phyloP scores from a whole-genome alignment of 495 filamentous ascomycete genomes.

The Thermochaetoides thermophila region DNA sequence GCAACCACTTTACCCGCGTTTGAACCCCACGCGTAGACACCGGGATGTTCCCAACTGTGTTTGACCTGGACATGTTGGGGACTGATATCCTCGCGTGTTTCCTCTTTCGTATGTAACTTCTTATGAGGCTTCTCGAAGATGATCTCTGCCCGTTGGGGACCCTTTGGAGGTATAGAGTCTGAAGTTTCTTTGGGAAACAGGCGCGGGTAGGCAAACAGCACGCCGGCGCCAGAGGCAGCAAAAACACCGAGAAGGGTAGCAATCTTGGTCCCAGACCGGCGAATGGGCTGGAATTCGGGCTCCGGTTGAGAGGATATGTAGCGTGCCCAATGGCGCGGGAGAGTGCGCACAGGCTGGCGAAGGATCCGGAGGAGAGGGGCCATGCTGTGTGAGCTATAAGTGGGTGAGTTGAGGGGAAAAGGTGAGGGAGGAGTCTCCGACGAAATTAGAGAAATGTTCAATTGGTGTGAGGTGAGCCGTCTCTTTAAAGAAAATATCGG shows the following conservation, averaged over 20 bases:
- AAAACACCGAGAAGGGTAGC: constrained; percentile 13
- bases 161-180: background rate
- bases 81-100: constrained; percentile 55
- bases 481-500: too few relatives aligned
- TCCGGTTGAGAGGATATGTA: constrained; percentile 10
- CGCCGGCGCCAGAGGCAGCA: constrained; percentile 18
- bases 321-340: constrained; percentile 25
- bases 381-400: too few relatives aligned
- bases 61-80: constrained; percentile 74
- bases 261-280: too few relatives aligned
- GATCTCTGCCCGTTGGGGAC: constrained; percentile 27
- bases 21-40: constrained; percentile 84
- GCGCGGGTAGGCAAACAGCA: constrained; percentile 11
- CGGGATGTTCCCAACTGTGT: constrained; percentile 76
- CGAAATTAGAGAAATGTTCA: too few relatives aligned
- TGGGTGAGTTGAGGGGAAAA: too few relatives aligned
- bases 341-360: too few relatives aligned
- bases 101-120: constrained; percentile 42
- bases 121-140: constrained; percentile 46
- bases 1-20: constrained; percentile 77
- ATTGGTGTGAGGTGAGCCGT: too few relatives aligned
- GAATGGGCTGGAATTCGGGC: too few relatives aligned
- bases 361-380: too few relatives aligned
- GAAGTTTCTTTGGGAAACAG: constrained; percentile 1
- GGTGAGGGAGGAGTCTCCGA: too few relatives aligned